A percentile compares a stretch with the other conserved stretches of the same genome.
These are phyloP conservation scores for Thielaviopsis euricoi DNA, from an alignment of 2,329 filamentous ascomycete species.

Conservation along the genomic window DNA sequence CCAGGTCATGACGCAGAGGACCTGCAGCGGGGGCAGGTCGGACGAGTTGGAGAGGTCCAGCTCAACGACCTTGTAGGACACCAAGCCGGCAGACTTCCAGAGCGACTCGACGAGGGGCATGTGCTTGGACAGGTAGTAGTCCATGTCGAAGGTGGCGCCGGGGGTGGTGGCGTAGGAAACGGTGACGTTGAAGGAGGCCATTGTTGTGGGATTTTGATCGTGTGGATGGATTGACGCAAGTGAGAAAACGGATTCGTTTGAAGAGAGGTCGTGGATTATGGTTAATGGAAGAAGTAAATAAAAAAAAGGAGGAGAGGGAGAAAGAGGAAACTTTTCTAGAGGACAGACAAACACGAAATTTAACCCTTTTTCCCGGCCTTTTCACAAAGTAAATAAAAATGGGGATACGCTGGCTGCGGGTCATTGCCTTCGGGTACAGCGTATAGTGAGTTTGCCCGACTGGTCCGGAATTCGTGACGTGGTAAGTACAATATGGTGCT, in stretches of 20 bases:
- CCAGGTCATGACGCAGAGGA: conserved; percentile 19
- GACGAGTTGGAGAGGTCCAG: conserved; percentile 14
- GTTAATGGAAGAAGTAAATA: not conserved
- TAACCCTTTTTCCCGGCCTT: no score
- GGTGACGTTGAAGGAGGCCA: conserved; percentile 5
- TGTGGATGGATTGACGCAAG: not conserved
- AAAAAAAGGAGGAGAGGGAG: no score
- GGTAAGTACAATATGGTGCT: no score
- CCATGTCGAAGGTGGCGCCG: conserved; percentile 25
- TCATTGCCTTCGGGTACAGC: no score
- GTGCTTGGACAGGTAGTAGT: conserved; percentile 31
- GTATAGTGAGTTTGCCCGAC: no score
- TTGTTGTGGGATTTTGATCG: not conserved
- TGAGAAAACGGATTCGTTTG: not conserved
- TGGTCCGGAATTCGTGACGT: no score
- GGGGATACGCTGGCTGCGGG: no score
- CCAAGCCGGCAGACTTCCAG: conserved; percentile 25
- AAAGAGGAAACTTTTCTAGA: no score
- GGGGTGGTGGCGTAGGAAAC: conserved; percentile 6
- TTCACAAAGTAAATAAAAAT: no score
- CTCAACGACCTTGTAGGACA: conserved; percentile 19
- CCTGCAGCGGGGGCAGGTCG: conserved; percentile 12
- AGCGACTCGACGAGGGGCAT: conserved; percentile 25
- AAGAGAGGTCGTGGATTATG: no score
- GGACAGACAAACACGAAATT: no score